phyloP scores from a whole-genome alignment of 73 alveolate genomes.

The Paramecium pentaurelia region DNA sequence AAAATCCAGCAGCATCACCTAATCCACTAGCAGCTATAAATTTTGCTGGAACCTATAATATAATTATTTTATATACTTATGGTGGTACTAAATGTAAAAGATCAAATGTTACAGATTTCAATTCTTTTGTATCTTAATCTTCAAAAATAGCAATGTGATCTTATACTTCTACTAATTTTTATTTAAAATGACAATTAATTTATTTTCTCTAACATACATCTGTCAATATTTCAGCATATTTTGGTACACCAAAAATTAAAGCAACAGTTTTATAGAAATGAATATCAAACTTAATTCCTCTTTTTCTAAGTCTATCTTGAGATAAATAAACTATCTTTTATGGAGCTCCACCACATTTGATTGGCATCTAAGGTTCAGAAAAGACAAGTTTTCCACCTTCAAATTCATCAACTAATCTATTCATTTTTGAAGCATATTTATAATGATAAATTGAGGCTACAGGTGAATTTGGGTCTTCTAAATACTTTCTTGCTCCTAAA shows the following conservation, averaged over 20 bases:
- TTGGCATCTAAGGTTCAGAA: slow-evolving; percentile 77
- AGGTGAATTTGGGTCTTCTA: slow-evolving; percentile 81
- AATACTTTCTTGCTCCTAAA: slow-evolving; percentile 70
- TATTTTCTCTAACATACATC: slow-evolving; percentile 59
- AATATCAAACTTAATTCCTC: slow-evolving; percentile 64
- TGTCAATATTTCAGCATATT: slow-evolving; percentile 66
- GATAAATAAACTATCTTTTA: slow-evolving; percentile 75
- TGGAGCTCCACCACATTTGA: slow-evolving; percentile 95
- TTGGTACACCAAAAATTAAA: slow-evolving; percentile 76
- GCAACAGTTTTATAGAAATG: slow-evolving; percentile 72
- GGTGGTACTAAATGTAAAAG: slow-evolving; percentile 83
- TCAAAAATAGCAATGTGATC: slow-evolving; percentile 67
- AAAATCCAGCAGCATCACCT: slow-evolving; percentile 75
- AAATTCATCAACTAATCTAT: slow-evolving; percentile 61
- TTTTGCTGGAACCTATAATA: slow-evolving; percentile 58
- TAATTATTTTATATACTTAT: neutral
- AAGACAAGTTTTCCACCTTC: slow-evolving; percentile 83
- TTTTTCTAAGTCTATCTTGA: slow-evolving; percentile 69
- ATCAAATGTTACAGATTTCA: slow-evolving; percentile 62
- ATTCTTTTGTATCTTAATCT: slow-evolving; percentile 66
- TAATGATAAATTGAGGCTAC: slow-evolving; percentile 76
- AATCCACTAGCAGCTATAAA: slow-evolving; percentile 68
- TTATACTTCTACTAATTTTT: slow-evolving; percentile 67
- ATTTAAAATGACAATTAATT: slow-evolving; percentile 66
- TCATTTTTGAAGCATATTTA: slow-evolving; percentile 72